Conservation (phyloP, 2,329 filamentous ascomycete genomes). For the Fusarium subglutinans region DNA sequence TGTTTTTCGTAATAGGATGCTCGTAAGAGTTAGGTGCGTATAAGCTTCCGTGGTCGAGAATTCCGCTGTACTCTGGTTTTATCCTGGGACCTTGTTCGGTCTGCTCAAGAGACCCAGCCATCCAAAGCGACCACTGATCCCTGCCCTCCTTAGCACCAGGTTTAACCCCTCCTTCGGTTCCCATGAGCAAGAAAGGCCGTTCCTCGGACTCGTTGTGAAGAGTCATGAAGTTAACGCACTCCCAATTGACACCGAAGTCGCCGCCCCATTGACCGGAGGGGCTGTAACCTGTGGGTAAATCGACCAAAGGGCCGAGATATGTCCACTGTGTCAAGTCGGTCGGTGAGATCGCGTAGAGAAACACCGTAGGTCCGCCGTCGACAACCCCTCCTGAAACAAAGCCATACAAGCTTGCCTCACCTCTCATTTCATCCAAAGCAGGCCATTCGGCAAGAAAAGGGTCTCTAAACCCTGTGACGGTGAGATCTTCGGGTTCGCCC, state of each 20-base stretch:
- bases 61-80: slow-evolving; percentile 53
- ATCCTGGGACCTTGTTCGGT: slow-evolving; percentile 32
- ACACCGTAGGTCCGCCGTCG: slow-evolving; percentile 53
- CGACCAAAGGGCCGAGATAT: slow-evolving; percentile 54
- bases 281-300: slow-evolving; percentile 51
- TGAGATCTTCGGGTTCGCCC: slow-evolving; percentile 42
- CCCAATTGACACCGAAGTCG: slow-evolving; percentile 62
- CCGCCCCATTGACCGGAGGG: slow-evolving; percentile 56
- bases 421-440: slow-evolving; percentile 38
- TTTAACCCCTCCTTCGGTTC: slow-evolving; percentile 53
- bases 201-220: slow-evolving; percentile 46
- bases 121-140: slow-evolving; percentile 50
- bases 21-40: slow-evolving; percentile 61
- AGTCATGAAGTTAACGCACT: slow-evolving; percentile 58
- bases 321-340: slow-evolving; percentile 54
- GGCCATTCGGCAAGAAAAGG: slow-evolving; percentile 47
- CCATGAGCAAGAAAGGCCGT: slow-evolving; percentile 55
- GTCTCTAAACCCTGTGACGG: slow-evolving; percentile 48
- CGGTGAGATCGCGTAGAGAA: slow-evolving; percentile 56
- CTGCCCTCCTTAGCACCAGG: slow-evolving; percentile 27
- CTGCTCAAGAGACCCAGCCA: slow-evolving; percentile 48
- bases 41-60: slow-evolving; percentile 58
- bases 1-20: slow-evolving; percentile 52
- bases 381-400: slow-evolving; percentile 59
- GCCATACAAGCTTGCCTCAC: slow-evolving; percentile 51